Conservation (phyloP, 768 basidiomycete species). For the Hygrophorus pudorinus region DNA sequence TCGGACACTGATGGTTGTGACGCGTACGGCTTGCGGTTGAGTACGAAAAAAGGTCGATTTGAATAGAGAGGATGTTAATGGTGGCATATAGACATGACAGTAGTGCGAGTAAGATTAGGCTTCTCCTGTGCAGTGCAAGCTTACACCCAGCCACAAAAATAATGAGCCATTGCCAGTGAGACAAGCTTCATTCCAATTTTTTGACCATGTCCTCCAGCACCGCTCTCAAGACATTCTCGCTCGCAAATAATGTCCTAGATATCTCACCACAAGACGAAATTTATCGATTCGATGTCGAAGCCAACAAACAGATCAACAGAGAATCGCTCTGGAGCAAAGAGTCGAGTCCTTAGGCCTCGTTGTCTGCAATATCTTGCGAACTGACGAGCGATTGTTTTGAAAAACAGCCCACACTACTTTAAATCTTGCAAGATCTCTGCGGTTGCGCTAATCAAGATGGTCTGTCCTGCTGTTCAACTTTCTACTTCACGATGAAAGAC, state of each 20-base stretch:
- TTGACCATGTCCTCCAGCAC: conserved; percentile 33
- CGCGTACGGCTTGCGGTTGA: background rate
- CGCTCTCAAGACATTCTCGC: conserved; percentile 64
- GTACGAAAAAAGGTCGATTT: background rate
- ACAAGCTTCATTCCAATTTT: background rate
- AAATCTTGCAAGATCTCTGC: conserved; percentile 93
- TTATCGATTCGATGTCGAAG: conserved; percentile 62
- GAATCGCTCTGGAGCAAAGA: conserved; percentile 83
- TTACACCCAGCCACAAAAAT: too few species aligned
- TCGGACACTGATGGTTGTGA: background rate
- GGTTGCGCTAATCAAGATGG: conserved; percentile 93
- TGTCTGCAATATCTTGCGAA: background rate
- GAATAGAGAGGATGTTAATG: background rate
- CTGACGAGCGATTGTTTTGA: conserved; percentile 4
- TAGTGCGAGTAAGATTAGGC: background rate
- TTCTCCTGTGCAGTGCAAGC: too few species aligned
- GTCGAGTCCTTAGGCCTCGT: conserved; percentile 32
- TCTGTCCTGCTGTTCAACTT: conserved; percentile 17
- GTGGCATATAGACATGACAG: conserved; percentile 7
- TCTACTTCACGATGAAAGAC: conserved; percentile 3
- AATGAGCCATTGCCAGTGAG: too few species aligned
- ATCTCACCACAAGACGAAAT: conserved; percentile 73
- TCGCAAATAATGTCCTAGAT: conserved; percentile 61
- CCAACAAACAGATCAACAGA: conserved; percentile 53
- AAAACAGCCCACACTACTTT: conserved; percentile 68